Base-by-base conservation (phyloP, 139 green algal species). In the Coelastrella sp. region DNA sequence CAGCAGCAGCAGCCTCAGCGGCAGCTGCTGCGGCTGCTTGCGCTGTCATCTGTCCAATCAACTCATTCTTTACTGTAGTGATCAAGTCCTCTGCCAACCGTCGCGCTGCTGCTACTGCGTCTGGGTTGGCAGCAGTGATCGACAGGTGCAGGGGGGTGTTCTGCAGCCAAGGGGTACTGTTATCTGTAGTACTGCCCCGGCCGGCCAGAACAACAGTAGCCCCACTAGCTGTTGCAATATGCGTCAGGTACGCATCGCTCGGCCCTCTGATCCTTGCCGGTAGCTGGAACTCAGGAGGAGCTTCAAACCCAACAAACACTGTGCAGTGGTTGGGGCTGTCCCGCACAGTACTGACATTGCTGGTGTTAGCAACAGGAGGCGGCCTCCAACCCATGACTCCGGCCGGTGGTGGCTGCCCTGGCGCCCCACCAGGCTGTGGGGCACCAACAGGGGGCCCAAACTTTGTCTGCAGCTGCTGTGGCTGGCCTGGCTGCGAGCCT, bases 271-370 rank as follows among this genome's bases (percentile, higher is more conserved):
- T 91, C 16, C 93, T 90, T 2, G 80, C 57, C 1, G 89, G 77
- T 7, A 96, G 61, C n/a, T 90, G 80, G 47, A 92, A 94, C 4
- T 91, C 66, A 11, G 86, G 90, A 7, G 90, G 80, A 22, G 92
- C 91, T 13, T 93, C 73, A 10, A 95, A 76, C 47, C 93, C 92
- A 16, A 93, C 82, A 79, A 86, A 94, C 20, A 95, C 23, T 2
- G 19, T 78, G n/a, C 68, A 85, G 19, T 54, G 61, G 68, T 58
- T 57, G 7, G 80, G 58, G 14, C 64, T 22, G 60, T 81, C 22
- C 23, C 7, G 16, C 2, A 83, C 56, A 68, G 32, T 77, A 56
- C 22, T 47, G 68, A 32, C 16, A 71, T 14, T 14, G 16, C 13
- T 14, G 8, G 22, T 47, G 83, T 47, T 19, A n/a, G 3, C n/a